Base-by-base conservation (phyloP, 345 rosid species). In the Gossypium rotundifolium region DNA sequence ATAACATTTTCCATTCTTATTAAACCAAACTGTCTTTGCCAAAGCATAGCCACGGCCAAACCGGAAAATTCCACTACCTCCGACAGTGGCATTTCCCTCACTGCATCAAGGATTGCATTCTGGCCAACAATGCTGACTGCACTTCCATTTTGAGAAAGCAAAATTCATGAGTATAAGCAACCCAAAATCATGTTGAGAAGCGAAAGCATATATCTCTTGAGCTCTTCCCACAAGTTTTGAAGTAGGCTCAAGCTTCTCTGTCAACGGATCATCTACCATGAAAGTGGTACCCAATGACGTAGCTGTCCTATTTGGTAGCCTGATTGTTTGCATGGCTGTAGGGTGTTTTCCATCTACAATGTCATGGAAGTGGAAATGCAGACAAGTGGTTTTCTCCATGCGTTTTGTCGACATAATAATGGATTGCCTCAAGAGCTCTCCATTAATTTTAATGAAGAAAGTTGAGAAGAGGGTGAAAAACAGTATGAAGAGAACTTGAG, bases 61-160 rank as follows among this genome's bases (percentile, higher is more conserved):
- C 65, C 82, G 63, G 70, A 82, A 82, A 48, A 75, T 52, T 18
- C 84, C 80, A 13, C 79, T 82, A n/a, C 84, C 84, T 25, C 80
- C 84, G 17, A 79, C 64, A 8, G 78, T 51, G 80, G 80, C 82
- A 81, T 75, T 65, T 81, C 84, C 62, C 80, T 78, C 13, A 79
- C 69, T 16, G 18, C 57, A 0, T 65, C 18, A n/a, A 22, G 14
- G 7, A 70, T 33, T 2, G 16, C 1, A 59, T 76, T 79, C 53
- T 68, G 23, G 4, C 79, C 81, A 2, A 77, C 70, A 62, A 81
- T 59, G 11, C 78, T 74, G 2, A 81, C 13, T 23, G 75, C 12
- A 49, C 82, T 82, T 0, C 82, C 80, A 16, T 79, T 82, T 74
- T 0, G 68, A 22, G 53, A 76, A 79, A 18, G 62, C 78, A 17